A percentile compares a stretch with the other conserved stretches of the same genome.
Conservation (phyloP, 2,329 filamentous ascomycete species). For the Emmonsia crescens region DNA sequence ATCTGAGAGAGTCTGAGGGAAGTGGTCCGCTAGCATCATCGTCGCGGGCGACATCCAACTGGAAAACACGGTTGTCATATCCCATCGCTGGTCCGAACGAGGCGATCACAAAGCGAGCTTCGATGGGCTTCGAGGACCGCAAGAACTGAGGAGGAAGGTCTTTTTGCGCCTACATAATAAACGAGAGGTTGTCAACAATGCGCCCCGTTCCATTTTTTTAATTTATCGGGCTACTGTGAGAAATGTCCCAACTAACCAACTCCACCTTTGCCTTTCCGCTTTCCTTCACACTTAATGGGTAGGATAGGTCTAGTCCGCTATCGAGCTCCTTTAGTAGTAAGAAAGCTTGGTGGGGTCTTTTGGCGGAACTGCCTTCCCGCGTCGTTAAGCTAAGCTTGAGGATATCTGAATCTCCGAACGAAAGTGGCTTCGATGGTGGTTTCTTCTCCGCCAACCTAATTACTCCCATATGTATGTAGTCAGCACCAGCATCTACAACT, state of each 20-base stretch:
- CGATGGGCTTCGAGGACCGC: constrained; percentile 53
- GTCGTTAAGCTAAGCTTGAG: constrained; percentile 75
- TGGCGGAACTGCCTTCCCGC: constrained; percentile 64
- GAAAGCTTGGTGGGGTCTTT: constrained; percentile 90
- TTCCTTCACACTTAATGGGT: constrained; percentile 72
- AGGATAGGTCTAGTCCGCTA: constrained; percentile 75
- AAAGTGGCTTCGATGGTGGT: constrained; percentile 52
- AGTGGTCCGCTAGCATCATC: constrained; percentile 52
- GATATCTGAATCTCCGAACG: constrained; percentile 57
- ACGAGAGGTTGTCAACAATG: constrained; percentile 1
- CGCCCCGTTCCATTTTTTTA: background rate
- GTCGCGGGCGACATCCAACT: constrained; percentile 50
- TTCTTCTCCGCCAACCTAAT: constrained; percentile 49
- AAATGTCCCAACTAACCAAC: constrained; percentile 52
- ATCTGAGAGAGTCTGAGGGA: constrained; percentile 61
- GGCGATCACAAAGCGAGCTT: constrained; percentile 71
- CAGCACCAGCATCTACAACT: background rate
- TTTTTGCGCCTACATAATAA: constrained; percentile 58
- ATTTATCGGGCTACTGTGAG: background rate
- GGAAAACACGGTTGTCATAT: constrained; percentile 60
- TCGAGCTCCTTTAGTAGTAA: constrained; percentile 64
- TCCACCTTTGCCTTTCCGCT: constrained; percentile 77
- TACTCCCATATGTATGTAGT: background rate
- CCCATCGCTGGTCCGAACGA: constrained; percentile 69
- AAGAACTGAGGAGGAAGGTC: constrained; percentile 81